phyloP scores from a whole-genome alignment of 208 protist genomes.

The Acanthamoeba healyi region DNA sequence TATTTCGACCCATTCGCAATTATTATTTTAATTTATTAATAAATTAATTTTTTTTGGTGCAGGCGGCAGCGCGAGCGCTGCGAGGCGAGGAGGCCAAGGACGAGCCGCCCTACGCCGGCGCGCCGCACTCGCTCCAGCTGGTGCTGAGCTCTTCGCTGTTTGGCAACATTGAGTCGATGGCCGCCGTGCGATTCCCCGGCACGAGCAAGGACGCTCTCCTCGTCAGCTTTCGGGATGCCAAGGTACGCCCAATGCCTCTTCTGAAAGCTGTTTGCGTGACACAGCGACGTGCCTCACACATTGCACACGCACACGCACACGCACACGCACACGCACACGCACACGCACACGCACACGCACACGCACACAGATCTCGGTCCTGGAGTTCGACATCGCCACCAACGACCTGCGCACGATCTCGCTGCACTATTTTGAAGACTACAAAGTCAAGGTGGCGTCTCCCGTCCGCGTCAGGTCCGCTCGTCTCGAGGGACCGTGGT shows the following conservation, averaged over 20 bases:
- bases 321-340: background rate
- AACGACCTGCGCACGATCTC: conserved; percentile 41
- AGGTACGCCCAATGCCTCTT: background rate
- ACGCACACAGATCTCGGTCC: conserved; percentile 34
- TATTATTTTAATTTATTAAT: background rate
- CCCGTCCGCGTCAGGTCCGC: background rate
- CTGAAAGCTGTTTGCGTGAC: background rate
- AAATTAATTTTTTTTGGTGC: background rate
- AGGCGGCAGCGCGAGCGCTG: background rate
- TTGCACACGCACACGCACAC: background rate
- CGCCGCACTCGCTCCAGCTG: conserved; percentile 26
- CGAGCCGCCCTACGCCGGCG: background rate
- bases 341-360: background rate
- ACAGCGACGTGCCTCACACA: background rate
- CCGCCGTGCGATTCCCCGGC: conserved; percentile 38
- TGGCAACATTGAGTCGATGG: conserved; percentile 71
- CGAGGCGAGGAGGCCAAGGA: background rate
- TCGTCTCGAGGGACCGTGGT: background rate
- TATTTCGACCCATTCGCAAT: background rate
- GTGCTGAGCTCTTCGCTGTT: conserved; percentile 38
- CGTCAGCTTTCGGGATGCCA: conserved; percentile 74
- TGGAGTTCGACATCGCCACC: conserved; percentile 19
- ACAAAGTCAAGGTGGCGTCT: background rate
- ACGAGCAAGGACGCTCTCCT: conserved; percentile 63
- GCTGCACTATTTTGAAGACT: conserved; percentile 68